Evolutionary conservation across 257 asterid species (phyloP).

Genomic region (Echites panduratus): DNA sequence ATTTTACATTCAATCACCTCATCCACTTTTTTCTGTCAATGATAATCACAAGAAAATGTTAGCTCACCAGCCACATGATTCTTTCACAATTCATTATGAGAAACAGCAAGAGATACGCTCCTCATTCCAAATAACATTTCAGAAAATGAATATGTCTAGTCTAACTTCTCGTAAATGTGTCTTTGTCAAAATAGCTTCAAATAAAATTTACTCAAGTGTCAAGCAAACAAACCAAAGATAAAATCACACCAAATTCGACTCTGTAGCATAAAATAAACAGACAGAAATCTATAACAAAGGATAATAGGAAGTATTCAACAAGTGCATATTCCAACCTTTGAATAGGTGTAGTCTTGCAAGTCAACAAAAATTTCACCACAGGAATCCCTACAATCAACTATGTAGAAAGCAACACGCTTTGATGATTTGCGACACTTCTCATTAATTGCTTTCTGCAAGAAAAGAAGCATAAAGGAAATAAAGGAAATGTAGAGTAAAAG

Average conservation of each 20-base stretch:
- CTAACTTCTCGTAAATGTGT: neutral
- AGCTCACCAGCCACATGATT: constrained; percentile 11
- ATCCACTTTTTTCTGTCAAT: constrained; percentile 59
- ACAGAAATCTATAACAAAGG: neutral
- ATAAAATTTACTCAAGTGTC: no score
- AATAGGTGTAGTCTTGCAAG: constrained; percentile 71
- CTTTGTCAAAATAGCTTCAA: neutral
- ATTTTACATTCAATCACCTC: constrained; percentile 55
- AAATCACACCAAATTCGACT: neutral
- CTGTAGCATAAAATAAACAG: neutral
- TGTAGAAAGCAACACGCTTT: constrained; percentile 77
- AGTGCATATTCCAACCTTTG: constrained; percentile 45
- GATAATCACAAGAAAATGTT: constrained; percentile 12
- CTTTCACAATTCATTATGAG: neutral
- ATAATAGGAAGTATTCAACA: neutral
- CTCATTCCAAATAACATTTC: neutral
- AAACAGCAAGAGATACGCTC: neutral
- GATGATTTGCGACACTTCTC: constrained; percentile 77
- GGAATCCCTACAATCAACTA: constrained; percentile 88
- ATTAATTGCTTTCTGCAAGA: constrained; percentile 70
- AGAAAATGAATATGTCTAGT: neutral
- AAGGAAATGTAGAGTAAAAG: neutral
- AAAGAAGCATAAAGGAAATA: constrained; percentile 12
- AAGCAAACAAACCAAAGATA: no score
- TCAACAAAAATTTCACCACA: constrained; percentile 97